phyloP scores from a whole-genome alignment of 2,329 filamentous ascomycete genomes.

The Exophiala oligosperma region DNA sequence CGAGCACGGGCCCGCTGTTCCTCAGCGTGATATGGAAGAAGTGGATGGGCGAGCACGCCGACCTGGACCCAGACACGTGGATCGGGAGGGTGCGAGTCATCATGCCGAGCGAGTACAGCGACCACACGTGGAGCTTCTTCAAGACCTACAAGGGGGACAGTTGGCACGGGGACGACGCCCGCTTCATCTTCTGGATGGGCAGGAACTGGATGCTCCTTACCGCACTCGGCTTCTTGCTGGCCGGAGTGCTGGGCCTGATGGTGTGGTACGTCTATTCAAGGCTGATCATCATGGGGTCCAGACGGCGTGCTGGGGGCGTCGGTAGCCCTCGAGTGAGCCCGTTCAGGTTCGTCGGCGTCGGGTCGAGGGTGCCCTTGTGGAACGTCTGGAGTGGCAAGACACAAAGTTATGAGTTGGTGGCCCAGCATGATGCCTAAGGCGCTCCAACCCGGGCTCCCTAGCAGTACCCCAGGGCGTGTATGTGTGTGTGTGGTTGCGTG shows the following conservation, averaged over 20 bases:
- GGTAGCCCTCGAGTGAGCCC: slow-evolving; percentile 16
- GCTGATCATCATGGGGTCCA: slow-evolving; percentile 39
- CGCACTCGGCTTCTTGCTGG: slow-evolving; percentile 51
- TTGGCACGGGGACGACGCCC: slow-evolving; percentile 65
- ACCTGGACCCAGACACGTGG: slow-evolving; percentile 43
- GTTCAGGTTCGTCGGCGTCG: slow-evolving; percentile 6
- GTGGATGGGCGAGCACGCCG: slow-evolving; percentile 57
- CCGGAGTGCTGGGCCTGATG: slow-evolving; percentile 47
- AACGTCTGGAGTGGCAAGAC: slow-evolving; percentile 17
- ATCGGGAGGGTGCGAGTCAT: slow-evolving; percentile 62
- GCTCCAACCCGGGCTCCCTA: too few relatives aligned
- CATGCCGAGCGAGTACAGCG: slow-evolving; percentile 70
- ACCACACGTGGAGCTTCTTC: slow-evolving; percentile 71
- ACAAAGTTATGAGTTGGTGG: slow-evolving; percentile 19
- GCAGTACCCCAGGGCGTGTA: neutral
- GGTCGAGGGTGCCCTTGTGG: slow-evolving; percentile 20
- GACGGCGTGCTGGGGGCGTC: slow-evolving; percentile 4
- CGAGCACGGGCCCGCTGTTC: slow-evolving; percentile 73
- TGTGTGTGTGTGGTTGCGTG: neutral
- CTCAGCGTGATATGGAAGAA: slow-evolving; percentile 74
- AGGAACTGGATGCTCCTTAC: slow-evolving; percentile 59
- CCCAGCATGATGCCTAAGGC: slow-evolving; percentile 27
- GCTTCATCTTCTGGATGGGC: slow-evolving; percentile 66
- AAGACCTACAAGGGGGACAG: slow-evolving; percentile 64
- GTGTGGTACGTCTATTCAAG: slow-evolving; percentile 55